phyloP scores from a whole-genome alignment of 2,329 filamentous ascomycete genomes.

The Acrocalymma vagum region DNA sequence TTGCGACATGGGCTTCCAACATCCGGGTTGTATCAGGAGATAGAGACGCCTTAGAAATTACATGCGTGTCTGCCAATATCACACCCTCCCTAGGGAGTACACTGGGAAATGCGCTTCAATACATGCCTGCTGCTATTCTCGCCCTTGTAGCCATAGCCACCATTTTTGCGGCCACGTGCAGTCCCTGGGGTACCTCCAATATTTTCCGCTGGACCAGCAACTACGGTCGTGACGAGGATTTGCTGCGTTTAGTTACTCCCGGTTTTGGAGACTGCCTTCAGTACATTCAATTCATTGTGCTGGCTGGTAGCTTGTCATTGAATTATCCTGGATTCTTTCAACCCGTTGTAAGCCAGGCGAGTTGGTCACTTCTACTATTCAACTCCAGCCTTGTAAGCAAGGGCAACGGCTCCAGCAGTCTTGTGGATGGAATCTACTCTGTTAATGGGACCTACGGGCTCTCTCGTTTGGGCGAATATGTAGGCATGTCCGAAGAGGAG shows the following conservation, averaged over 20 bases:
- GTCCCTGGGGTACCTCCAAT: conserved; percentile 91
- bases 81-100: conserved; percentile 80
- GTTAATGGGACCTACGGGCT: conserved; percentile 82
- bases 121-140: conserved; percentile 80
- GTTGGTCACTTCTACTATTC: conserved; percentile 93
- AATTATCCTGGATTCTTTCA: conserved; percentile 95
- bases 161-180: conserved; percentile 83
- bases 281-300: conserved; percentile 90
- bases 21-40: conserved; percentile 82
- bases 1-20: conserved; percentile 80
- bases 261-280: conserved; percentile 97
- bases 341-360: conserved; percentile 84
- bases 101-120: conserved; percentile 75
- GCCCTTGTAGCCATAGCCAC: conserved; percentile 84
- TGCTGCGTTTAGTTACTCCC: conserved; percentile 90
- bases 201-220: conserved; percentile 98
- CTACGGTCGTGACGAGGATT: conserved; percentile 91
- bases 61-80: conserved; percentile 81
- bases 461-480: conserved; percentile 78
- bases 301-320: conserved; percentile 87
- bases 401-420: conserved; percentile 69
- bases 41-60: conserved; percentile 67
- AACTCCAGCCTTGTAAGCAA: conserved; percentile 86
- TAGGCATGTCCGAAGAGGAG: conserved; percentile 77
- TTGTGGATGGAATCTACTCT: conserved; percentile 87